Percentiles rank a stretch among this genome's conserved stretches.
phyloP scores from a whole-genome alignment of 495 filamentous ascomycete genomes.

The Achaetomiella virescens region DNA sequence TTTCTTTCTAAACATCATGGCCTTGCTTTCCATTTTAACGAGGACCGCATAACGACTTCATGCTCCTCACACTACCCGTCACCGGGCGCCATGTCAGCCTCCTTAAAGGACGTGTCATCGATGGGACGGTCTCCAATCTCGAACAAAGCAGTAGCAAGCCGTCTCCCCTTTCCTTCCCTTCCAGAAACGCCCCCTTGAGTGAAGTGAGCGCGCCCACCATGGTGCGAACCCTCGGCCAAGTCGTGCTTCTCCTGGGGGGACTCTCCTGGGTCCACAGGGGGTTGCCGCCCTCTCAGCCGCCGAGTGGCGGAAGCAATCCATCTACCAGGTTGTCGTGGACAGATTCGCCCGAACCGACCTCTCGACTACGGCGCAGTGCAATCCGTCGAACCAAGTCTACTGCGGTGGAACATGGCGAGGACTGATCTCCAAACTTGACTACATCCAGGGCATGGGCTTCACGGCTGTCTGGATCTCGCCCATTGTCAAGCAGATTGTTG shows the following conservation, averaged over 20 bases:
- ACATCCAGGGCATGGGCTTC: conserved; percentile 75
- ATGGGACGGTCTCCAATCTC: no score
- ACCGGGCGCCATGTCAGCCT: neutral
- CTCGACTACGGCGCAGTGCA: conserved; percentile 52
- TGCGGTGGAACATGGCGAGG: conserved; percentile 74
- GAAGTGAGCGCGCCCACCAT: neutral
- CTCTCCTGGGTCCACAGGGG: neutral
- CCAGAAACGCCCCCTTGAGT: neutral
- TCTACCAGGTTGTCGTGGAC: conserved; percentile 73
- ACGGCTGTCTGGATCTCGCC: conserved; percentile 82
- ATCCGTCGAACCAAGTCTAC: conserved; percentile 48
- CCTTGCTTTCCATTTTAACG: neutral
- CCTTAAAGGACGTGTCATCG: neutral
- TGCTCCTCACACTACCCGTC: no score
- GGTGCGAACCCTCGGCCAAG: conserved; percentile 2
- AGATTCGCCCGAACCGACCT: conserved; percentile 64
- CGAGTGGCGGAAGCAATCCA: conserved; percentile 51
- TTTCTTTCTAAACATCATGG: neutral
- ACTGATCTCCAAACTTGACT: conserved; percentile 61
- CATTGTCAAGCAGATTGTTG: conserved; percentile 55
- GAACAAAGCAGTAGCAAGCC: neutral
- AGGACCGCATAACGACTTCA: neutral
- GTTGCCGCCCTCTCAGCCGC: conserved; percentile 18
- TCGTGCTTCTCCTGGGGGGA: conserved; percentile 5
- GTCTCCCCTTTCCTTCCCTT: neutral